These are phyloP conservation scores for Rosa chinensis DNA, from an alignment of 306 rosid genomes.

Conservation along the genomic window DNA sequence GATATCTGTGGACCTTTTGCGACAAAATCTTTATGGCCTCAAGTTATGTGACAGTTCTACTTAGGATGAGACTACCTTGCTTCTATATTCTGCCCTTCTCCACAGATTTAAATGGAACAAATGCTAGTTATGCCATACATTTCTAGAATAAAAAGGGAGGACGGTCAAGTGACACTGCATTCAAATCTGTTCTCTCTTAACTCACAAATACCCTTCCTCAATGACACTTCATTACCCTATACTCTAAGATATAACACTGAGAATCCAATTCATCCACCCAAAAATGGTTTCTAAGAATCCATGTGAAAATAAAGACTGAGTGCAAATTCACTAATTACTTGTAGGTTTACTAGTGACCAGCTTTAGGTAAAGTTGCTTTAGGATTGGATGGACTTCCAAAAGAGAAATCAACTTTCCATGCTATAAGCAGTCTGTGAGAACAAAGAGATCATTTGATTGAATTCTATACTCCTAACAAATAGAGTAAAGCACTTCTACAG, in stretches of 20 bases:
- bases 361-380: neutral
- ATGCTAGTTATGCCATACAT: neutral
- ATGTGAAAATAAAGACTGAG: neutral
- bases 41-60: neutral
- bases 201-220: neutral
- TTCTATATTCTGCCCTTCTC: neutral
- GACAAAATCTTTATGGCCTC: neutral
- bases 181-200: neutral
- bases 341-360: neutral
- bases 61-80: neutral
- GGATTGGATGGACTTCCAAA: neutral
- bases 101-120: neutral
- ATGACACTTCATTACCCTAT: neutral
- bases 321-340: neutral
- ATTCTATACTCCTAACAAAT: neutral
- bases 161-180: neutral
- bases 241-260: neutral
- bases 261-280: neutral
- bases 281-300: neutral
- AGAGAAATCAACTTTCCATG: neutral
- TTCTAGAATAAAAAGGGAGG: neutral
- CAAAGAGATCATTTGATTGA: neutral
- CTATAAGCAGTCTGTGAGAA: neutral
- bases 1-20: no score
- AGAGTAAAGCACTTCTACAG: neutral